Conservation (phyloP, 495 filamentous ascomycete species). For the Xylaria acuta region DNA sequence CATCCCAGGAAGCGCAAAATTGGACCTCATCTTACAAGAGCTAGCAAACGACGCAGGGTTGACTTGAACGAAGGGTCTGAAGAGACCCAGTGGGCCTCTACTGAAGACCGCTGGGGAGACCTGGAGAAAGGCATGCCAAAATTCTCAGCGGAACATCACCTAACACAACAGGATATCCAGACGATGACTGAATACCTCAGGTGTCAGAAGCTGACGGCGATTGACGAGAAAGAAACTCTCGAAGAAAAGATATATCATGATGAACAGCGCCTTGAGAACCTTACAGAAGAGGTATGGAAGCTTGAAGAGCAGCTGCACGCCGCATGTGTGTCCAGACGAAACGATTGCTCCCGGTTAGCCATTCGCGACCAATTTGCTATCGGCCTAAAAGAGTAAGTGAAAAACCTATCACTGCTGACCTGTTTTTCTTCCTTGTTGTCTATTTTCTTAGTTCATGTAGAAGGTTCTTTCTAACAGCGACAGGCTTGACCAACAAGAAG, state of each 20-base stretch:
- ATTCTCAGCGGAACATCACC: conserved; percentile 2
- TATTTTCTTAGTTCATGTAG: neutral
- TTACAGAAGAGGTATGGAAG: conserved; percentile 28
- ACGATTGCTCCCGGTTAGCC: conserved; percentile 55
- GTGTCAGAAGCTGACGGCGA: conserved; percentile 25
- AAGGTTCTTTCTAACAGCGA: neutral
- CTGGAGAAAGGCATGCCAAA: conserved; percentile 19
- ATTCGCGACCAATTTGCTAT: conserved; percentile 64
- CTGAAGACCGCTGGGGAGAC: conserved; percentile 27
- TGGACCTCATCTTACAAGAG: conserved; percentile 11
- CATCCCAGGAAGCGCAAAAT: conserved; percentile 35
- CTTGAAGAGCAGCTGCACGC: conserved; percentile 36
- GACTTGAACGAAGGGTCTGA: conserved; percentile 22
- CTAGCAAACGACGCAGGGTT: conserved; percentile 25
- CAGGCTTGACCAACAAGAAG: conserved; percentile 56
- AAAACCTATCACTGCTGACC: neutral
- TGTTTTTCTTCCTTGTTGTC: neutral
- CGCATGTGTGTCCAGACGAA: conserved; percentile 60
- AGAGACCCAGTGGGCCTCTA: conserved; percentile 9
- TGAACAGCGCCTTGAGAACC: conserved; percentile 39
- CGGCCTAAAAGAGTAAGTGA: conserved; percentile 55
- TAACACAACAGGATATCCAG: conserved; percentile 16
- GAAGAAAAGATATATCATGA: conserved; percentile 45
- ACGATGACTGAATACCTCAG: conserved; percentile 22
- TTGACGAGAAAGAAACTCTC: conserved; percentile 36